A percentile compares a stretch with the other conserved stretches of the same genome.
Conservation (phyloP, 139 green algal species). For the Desmodesmus armatus region DNA sequence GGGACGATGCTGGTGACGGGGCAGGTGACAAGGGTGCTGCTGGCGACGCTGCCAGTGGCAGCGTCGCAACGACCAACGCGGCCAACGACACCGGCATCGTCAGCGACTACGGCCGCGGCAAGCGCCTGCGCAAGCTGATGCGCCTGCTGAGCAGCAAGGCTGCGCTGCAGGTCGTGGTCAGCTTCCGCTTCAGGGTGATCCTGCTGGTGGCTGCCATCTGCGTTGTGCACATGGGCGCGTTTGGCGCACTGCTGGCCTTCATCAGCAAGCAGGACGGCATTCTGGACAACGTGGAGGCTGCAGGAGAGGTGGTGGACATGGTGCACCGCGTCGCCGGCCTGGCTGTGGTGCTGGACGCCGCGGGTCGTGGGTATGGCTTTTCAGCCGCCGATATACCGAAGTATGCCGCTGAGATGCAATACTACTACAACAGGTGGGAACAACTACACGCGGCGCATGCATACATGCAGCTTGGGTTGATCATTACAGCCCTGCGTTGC, state of each 20-base stretch:
- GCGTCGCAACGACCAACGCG: neutral
- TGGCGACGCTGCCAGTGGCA: neutral
- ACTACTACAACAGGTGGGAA: neutral
- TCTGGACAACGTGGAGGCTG: constrained; percentile 2
- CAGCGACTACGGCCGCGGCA: constrained; percentile 36
- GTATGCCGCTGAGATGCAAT: neutral
- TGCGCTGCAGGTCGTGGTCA: constrained; percentile 29
- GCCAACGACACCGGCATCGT: constrained; percentile 1
- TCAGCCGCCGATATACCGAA: neutral
- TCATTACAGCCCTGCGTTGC: too few relatives aligned
- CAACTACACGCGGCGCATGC: too few relatives aligned
- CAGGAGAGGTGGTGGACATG: constrained; percentile 1
- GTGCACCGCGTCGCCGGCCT: constrained; percentile 8
- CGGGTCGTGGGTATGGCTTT: constrained; percentile 33
- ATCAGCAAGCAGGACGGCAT: neutral
- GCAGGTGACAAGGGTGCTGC: neutral
- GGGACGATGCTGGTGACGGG: neutral
- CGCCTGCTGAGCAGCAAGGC: constrained; percentile 43
- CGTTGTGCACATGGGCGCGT: constrained; percentile 19
- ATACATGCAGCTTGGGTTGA: neutral
- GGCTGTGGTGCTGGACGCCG: constrained; percentile 28
- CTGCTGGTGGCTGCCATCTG: constrained; percentile 18
- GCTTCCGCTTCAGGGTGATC: constrained; percentile 24
- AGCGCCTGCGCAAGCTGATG: constrained; percentile 37
- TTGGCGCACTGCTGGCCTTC: constrained; percentile 8